These are phyloP conservation scores for Yamadazyma philogaea DNA, from an alignment of 805 yeast genomes.

Conservation along the genomic window DNA sequence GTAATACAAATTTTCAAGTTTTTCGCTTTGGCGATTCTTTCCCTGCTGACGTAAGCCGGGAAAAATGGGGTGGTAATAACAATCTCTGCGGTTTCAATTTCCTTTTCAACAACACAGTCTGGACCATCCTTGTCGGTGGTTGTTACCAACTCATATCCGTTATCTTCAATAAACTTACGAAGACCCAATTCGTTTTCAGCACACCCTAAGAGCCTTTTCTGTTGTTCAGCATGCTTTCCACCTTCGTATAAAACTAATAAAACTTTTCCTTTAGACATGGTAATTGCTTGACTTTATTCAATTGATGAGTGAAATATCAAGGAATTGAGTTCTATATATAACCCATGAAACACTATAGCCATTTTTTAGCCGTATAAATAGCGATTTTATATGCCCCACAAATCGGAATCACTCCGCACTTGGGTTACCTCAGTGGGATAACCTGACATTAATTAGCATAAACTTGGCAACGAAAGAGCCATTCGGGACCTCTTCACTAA, in stretches of 20 bases:
- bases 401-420: conserved; percentile 6
- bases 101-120: conserved; percentile 55
- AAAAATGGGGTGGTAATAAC: conserved; percentile 81
- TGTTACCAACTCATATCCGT: conserved; percentile 65
- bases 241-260: conserved; percentile 60
- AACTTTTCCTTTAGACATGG: conserved; percentile 36
- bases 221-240: conserved; percentile 56
- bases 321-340: conserved; percentile 2
- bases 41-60: conserved; percentile 71
- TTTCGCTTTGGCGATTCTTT: conserved; percentile 65
- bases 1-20: conserved; percentile 68
- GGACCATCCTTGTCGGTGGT: conserved; percentile 70
- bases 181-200: conserved; percentile 76
- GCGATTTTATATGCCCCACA: conserved; percentile 7
- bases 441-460: too few species aligned
- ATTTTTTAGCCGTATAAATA: conserved; percentile 4
- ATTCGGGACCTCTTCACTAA: too few species aligned
- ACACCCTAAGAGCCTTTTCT: conserved; percentile 62
- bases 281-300: not conserved
- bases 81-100: conserved; percentile 69
- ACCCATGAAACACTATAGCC: conserved; percentile 2
- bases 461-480: too few species aligned
- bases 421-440: conserved; percentile 1
- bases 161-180: conserved; percentile 55
- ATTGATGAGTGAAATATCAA: not conserved